These are phyloP conservation scores for Sicyos baderoa DNA, from an alignment of 306 rosid genomes.

Conservation along the genomic window DNA sequence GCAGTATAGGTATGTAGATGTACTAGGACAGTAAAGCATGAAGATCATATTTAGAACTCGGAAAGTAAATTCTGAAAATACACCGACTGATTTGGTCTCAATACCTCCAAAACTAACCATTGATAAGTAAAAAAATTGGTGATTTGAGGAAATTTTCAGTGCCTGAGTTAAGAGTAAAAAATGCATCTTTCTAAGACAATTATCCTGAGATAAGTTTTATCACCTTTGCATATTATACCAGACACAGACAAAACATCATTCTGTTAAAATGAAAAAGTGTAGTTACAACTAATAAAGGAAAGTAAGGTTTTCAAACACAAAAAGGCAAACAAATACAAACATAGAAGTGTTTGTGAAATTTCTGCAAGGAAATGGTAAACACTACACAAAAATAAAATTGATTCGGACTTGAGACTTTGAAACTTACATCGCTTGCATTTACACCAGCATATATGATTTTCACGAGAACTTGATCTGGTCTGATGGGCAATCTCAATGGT, in stretches of 20 bases:
- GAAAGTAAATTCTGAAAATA: background rate
- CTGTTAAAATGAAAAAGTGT: background rate
- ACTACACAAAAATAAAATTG: background rate
- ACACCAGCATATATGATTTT: slow-evolving; percentile 91
- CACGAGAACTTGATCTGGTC: slow-evolving; percentile 60
- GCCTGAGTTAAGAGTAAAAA: background rate
- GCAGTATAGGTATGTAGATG: background rate
- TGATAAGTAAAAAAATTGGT: background rate
- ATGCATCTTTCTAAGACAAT: background rate
- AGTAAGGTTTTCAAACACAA: background rate
- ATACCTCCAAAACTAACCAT: slow-evolving; percentile 7
- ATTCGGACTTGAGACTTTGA: slow-evolving; percentile 25
- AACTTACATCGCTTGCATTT: slow-evolving; percentile 97
- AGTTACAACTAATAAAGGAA: background rate
- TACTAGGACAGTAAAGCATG: background rate
- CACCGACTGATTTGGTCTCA: slow-evolving; percentile 1
- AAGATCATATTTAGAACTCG: background rate
- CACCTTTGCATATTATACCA: slow-evolving; percentile 5
- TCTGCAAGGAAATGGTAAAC: background rate
- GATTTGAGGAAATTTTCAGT: slow-evolving; percentile 1
- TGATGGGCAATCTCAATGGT: slow-evolving; percentile 64
- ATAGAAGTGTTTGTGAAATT: background rate
- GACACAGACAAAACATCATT: slow-evolving; percentile 22
- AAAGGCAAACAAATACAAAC: background rate
- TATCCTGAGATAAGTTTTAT: background rate